Conservation (phyloP, 768 basidiomycete genomes). For the Dentipellis sp. region DNA sequence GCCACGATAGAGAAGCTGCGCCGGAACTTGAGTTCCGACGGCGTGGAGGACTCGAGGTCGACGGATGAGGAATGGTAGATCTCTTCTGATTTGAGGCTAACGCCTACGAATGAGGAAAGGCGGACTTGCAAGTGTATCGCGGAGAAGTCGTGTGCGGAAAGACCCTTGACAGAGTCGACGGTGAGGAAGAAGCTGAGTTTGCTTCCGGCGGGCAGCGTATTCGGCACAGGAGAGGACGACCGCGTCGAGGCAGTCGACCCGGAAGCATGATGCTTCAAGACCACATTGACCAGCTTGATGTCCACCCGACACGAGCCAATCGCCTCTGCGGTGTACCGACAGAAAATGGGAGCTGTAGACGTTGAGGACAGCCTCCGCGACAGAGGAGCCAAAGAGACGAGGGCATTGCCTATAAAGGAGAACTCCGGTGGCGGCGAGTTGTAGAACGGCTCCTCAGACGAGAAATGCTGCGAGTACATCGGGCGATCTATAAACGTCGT, state of each 20-base stretch:
- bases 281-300: constrained; percentile 70
- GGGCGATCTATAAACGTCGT: constrained; percentile 87
- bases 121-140: constrained; percentile 82
- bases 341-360: constrained; percentile 82
- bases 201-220: constrained; percentile 58
- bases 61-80: constrained; percentile 69
- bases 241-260: constrained; percentile 62
- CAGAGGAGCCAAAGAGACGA: constrained; percentile 75
- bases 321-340: constrained; percentile 89
- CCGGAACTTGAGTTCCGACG: constrained; percentile 78
- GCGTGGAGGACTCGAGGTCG: constrained; percentile 60
- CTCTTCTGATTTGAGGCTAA: constrained; percentile 62
- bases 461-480: constrained; percentile 90
- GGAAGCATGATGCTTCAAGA: constrained; percentile 46
- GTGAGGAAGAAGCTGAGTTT: constrained; percentile 81
- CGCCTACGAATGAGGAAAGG: constrained; percentile 78
- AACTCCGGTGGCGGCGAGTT: constrained; percentile 81
- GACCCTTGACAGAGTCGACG: constrained; percentile 81
- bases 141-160: constrained; percentile 85
- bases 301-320: constrained; percentile 90
- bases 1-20: constrained; percentile 74
- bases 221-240: constrained; percentile 65
- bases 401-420: constrained; percentile 86
- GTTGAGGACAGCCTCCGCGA: constrained; percentile 66
- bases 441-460: constrained; percentile 88